These are phyloP conservation scores for Cunninghamia lanceolata DNA, from an alignment of 75 land plant genomes.

Conservation along the genomic window DNA sequence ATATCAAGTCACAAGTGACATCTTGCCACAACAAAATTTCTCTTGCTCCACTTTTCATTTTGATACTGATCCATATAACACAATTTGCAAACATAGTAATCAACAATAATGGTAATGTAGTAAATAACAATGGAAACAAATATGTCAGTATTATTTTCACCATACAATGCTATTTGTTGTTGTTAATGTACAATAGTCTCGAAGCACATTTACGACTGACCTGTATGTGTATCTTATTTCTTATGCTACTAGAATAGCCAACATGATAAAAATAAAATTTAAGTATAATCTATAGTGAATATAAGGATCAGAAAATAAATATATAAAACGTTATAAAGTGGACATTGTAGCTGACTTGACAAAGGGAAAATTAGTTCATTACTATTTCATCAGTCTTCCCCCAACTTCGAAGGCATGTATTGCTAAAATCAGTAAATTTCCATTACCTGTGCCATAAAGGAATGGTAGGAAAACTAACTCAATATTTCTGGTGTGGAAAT, in stretches of 20 bases:
- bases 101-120: too few relatives aligned
- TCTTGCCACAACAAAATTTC: too few relatives aligned
- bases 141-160: too few relatives aligned
- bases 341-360: background rate
- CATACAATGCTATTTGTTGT: too few relatives aligned
- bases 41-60: too few relatives aligned
- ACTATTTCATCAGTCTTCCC: background rate
- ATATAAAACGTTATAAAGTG: background rate
- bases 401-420: background rate
- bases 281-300: background rate
- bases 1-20: too few relatives aligned
- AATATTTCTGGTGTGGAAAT: background rate
- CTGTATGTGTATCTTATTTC: background rate
- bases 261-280: background rate
- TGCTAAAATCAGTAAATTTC: background rate
- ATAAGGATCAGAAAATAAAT: background rate
- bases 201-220: too few relatives aligned
- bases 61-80: too few relatives aligned
- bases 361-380: background rate
- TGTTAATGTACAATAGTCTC: too few relatives aligned
- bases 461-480: background rate
- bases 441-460: background rate
- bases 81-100: too few relatives aligned
- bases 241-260: background rate
- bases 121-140: too few relatives aligned